phyloP scores from a whole-genome alignment of 163 green algal species.

The Dunaliella salina region DNA sequence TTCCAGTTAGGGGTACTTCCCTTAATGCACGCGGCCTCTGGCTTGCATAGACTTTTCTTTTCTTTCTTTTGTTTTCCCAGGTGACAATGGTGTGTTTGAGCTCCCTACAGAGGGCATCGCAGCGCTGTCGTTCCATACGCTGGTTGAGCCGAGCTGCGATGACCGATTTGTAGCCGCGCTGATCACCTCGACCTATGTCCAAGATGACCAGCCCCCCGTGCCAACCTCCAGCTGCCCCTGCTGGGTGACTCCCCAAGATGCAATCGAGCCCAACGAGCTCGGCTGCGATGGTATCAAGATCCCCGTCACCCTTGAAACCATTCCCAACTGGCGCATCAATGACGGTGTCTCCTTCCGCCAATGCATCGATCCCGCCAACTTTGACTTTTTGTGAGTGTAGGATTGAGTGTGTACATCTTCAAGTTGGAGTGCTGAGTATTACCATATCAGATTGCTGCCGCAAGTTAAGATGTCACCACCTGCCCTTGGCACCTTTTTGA shows the following conservation, averaged over 20 bases:
- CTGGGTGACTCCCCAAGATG: neutral
- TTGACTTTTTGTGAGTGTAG: slow-evolving; percentile 14
- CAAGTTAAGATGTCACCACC: too few relatives aligned
- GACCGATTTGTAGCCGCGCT: neutral
- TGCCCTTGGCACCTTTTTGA: too few relatives aligned
- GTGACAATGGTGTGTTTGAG: neutral
- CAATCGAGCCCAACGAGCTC: neutral
- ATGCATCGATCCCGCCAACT: slow-evolving; percentile 47
- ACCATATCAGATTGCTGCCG: too few relatives aligned
- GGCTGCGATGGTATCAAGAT: neutral
- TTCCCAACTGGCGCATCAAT: neutral
- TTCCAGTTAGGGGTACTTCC: too few relatives aligned
- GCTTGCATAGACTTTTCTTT: too few relatives aligned
- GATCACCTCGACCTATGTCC: neutral
- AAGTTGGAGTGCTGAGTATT: too few relatives aligned
- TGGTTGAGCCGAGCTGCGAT: neutral
- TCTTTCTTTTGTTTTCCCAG: too few relatives aligned
- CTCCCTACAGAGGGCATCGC: neutral
- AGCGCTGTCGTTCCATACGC: neutral
- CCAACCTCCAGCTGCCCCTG: slow-evolving; percentile 15
- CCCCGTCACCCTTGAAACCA: slow-evolving; percentile 15
- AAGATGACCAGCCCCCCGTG: neutral
- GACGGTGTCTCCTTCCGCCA: slow-evolving; percentile 11
- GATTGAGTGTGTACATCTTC: too few relatives aligned
- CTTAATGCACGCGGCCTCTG: too few relatives aligned